Evolutionary conservation across 306 rosid genomes (phyloP), one percentile per base, ranked within the genome.

Genomic region (Fragaria iinumae): DNA sequence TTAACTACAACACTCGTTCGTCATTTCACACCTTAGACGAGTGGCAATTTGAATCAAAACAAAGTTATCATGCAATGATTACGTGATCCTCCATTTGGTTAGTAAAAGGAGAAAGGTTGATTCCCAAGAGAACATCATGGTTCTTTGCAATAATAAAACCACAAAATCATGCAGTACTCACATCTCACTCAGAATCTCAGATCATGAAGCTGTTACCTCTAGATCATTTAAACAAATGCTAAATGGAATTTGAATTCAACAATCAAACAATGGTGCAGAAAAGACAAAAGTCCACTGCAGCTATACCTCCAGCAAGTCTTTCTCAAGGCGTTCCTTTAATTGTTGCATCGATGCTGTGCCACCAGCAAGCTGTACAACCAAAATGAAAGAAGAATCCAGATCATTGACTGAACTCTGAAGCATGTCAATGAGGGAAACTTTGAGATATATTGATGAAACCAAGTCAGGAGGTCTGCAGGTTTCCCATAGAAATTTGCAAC

Each of bases 291-390:
- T 32, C 25, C 9, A 17, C 44, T 11, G 45, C 12, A 20, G 69
- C 39, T 68, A 43, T 86, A 95, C 99, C 96, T 95, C 99, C 64
- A 95, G 79, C 88, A 95, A 87, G 78, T 95, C 99, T 83, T 95
- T 95, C 91, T 95, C 99, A 55, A 95, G 93, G 25, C 97, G 97
- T 81, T 95, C 97, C 88, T 95, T 95, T 73, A 95, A 80, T 76
- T 95, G 97, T 76, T 95, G 99, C 99, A 95, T 95, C 59, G 99
- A 92, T n/a, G 97, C 96, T 38, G 99, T 95, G 50, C 99, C 99
- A 73, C 99, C 99, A 45, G 99, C 89, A 83, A 95, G 99, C 97
- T 95, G 91, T 71, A 83, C 65, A 78, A 56, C 41, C 82, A 21
- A 81, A 60, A 77, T 10, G 23, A 56, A 72, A 78, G 44, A 38